Base-by-base conservation (phyloP, 225 moss, liverwort and hornwort species). In the Pseudoscleropodium purum region DNA sequence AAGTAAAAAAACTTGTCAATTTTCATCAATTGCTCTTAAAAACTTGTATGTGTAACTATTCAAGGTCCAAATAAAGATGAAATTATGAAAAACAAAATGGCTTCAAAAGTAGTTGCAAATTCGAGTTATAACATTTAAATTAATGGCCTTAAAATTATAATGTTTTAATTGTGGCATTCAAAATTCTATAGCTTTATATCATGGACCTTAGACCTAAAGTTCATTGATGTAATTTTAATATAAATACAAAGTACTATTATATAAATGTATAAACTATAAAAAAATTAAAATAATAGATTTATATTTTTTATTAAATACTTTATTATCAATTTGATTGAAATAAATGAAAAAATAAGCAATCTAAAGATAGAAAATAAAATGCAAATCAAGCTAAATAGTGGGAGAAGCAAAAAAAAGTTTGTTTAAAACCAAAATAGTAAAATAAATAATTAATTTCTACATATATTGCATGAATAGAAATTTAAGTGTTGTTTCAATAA, bases 71-170 rank as follows among this genome's bases (percentile, higher is more conserved):
- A 23, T n/a, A 21, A 18, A 69, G 23, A n/a, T 69, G 37, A 69
- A 69, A 24, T 13, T 66, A 34, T 34, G 7, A 69, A 23, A 7
- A 7, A 69, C 4, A 68, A n/a, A 26, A 26, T 72, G 25, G 25
- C 14, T 39, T 39, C 24, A 39, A 39, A 70, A 70, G 18, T 2
- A 39, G 0, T 8, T 5, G 25, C 0, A 0, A 3, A 8, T 41
- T 72, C 7, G 23, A 69, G 2, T 34, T 72, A 41, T 41, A 8
- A 41, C 15, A 14, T 41, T 59, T 59, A 10, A 23, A 10, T 57
- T 57, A 57, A 57, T 15, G 3, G 8, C 70, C 25, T 25, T 25
- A 39, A 39, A 70, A 70, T 39, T n/a, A n/a, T 6, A 12, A n/a
- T n/a, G 37, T 70, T 70, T 14, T 4, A 70, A 70, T 7, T 14